Evolutionary conservation across 805 yeast species (phyloP).

Genomic region (Nakazawaea siamensis): DNA sequence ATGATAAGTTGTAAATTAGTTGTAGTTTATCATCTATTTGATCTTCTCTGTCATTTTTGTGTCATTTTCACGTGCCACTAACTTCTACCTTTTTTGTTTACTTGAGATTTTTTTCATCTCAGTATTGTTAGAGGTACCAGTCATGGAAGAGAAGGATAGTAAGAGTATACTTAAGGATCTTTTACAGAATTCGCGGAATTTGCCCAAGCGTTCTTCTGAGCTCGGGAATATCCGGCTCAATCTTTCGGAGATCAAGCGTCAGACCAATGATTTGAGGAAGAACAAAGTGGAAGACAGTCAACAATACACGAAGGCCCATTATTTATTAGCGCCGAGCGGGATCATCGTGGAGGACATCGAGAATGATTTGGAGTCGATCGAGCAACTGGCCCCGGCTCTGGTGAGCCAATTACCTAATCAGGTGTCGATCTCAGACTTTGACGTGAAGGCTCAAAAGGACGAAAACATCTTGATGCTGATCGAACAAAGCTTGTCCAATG

Average conservation of each 20-base stretch:
- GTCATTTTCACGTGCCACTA: too few species aligned
- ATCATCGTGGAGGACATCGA: slow-evolving; percentile 80
- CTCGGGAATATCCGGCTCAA: slow-evolving; percentile 78
- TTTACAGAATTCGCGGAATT: slow-evolving; percentile 65
- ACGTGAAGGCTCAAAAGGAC: slow-evolving; percentile 63
- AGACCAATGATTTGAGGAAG: slow-evolving; percentile 51
- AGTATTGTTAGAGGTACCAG: too few species aligned
- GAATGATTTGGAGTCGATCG: slow-evolving; percentile 38
- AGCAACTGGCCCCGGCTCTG: slow-evolving; percentile 13
- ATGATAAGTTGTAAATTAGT: too few species aligned
- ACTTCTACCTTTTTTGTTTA: too few species aligned
- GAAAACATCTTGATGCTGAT: slow-evolving; percentile 77
- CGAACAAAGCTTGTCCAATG: slow-evolving; percentile 65
- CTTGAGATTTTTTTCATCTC: too few species aligned
- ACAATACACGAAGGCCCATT: slow-evolving; percentile 69
- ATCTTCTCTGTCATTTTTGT: too few species aligned
- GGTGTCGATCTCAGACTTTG: neutral
- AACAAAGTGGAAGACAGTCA: slow-evolving; percentile 26
- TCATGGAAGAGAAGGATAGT: slow-evolving; percentile 11
- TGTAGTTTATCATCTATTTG: too few species aligned
- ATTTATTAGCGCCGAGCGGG: slow-evolving; percentile 84
- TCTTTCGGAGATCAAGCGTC: slow-evolving; percentile 65
- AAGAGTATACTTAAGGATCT: slow-evolving; percentile 48
- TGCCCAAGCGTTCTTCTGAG: slow-evolving; percentile 59
- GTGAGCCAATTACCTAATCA: neutral